Evolutionary conservation across 2,329 filamentous ascomycete genomes (phyloP), one percentile per base, ranked within the genome.

Genomic region (Pyrenochaeta sp.): DNA sequence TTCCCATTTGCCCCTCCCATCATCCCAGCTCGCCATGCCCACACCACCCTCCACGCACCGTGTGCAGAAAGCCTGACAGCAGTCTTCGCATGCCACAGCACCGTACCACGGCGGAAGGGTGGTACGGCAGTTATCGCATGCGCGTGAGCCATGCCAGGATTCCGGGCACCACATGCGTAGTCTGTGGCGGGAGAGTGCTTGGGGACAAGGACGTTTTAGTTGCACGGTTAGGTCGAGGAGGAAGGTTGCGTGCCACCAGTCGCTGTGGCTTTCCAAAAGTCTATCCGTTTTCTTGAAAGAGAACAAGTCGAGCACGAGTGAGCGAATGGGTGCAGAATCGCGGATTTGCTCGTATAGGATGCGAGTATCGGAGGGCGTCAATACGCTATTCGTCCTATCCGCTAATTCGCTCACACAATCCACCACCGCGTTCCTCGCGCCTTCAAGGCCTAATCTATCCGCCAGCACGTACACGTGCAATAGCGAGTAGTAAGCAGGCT

Each of bases 281-380:
- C 79, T 77, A 62, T 83, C 82, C 36, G 82, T 84, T 61, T 83
- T 83, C 68, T 84, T 84, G 75, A 82, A 84, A 1, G 80, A 80
- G 67, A 84, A 84, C 8, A 84, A 74, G 59, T 84, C 82, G 32
- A 83, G 71, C 13, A 84, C 73, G 1, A 84, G 72, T 6, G 69
- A 65, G 12, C 79, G 66, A 22, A 84, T 55, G 5, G 77, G 76
- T 8, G 78, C 70, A 2, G 63, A 72, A 37, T 78, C 76, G 43
- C 75, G 72, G 45, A 83, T 78, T 1, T 66, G 65, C 39, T 81
- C 79, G 72, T 82, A 84, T 22, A 84, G 68, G 36, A 82, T 79
- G 65, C 78, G 77, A 9, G 82, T 83, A 62, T 84, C 82, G 50
- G 65, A 73, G 1, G 82, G 82, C 10, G 82, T 84, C 1, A 81